Evolutionary conservation across 2,329 filamentous ascomycete species (phyloP).

Genomic region (Phyllosticta citriasiana): DNA sequence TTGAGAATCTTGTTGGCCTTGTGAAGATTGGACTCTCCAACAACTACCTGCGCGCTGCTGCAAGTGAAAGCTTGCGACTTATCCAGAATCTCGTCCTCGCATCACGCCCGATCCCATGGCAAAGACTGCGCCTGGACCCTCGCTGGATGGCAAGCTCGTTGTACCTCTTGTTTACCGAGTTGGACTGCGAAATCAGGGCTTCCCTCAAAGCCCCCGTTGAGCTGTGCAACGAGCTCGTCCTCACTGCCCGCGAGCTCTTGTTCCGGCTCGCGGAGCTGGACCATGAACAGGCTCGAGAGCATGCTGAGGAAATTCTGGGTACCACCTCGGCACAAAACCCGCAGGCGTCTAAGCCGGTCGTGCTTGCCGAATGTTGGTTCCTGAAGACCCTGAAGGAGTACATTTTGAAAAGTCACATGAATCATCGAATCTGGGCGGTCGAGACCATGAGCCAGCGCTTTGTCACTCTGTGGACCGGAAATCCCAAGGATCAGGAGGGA

Average conservation of each 20-base stretch:
- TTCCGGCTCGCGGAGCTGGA: not conserved
- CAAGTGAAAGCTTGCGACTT: not conserved
- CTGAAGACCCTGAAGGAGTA: constrained; percentile 60
- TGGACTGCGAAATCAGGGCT: not conserved
- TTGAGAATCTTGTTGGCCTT: not conserved
- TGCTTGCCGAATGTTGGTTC: constrained; percentile 56
- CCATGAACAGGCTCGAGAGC: not conserved
- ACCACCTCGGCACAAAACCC: not conserved
- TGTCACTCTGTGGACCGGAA: constrained; percentile 47
- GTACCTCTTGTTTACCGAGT: not conserved
- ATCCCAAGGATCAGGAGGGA: constrained; percentile 24
- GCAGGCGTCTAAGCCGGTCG: constrained; percentile 25
- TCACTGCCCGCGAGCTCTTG: not conserved
- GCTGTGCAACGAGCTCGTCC: constrained; percentile 4
- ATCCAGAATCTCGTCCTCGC: not conserved
- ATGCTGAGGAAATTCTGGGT: not conserved
- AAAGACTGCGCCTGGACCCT: not conserved
- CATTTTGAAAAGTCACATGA: constrained; percentile 80
- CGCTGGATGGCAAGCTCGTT: constrained; percentile 1
- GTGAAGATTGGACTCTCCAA: constrained; percentile 3
- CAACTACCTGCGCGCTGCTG: not conserved
- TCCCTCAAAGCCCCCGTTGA: constrained; percentile 6
- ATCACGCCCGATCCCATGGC: not conserved
- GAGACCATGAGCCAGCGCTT: constrained; percentile 63
- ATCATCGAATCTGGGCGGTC: constrained; percentile 71